Evolutionary conservation across 345 rosid species (phyloP).

Genomic region (Stellera chamaejasme): DNA sequence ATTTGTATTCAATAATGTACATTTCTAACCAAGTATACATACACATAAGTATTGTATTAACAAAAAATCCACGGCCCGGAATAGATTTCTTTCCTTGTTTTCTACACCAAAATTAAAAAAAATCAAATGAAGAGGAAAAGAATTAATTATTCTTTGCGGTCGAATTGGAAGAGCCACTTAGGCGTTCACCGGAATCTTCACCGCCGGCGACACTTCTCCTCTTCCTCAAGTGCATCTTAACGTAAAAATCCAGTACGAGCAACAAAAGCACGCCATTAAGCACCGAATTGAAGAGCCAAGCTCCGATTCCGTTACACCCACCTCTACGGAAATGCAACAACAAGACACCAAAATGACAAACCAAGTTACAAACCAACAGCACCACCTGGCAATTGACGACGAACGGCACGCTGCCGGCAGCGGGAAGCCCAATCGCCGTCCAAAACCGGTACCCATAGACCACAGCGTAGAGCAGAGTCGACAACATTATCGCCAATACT

Average conservation of each 20-base stretch:
- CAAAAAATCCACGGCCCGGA: too few relatives aligned
- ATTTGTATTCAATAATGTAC: too few relatives aligned
- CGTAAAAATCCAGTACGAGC: slow-evolving; percentile 58
- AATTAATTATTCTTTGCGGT: too few relatives aligned
- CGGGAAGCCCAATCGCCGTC: slow-evolving; percentile 72
- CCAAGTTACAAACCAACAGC: slow-evolving; percentile 48
- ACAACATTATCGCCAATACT: slow-evolving; percentile 60
- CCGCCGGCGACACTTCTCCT: neutral
- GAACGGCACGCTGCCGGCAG: slow-evolving; percentile 56
- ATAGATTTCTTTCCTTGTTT: too few relatives aligned
- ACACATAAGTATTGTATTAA: too few relatives aligned
- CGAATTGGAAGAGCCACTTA: slow-evolving; percentile 6
- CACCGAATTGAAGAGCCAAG: slow-evolving; percentile 78
- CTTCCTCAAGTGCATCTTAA: slow-evolving; percentile 26
- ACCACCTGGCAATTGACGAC: slow-evolving; percentile 61
- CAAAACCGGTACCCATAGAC: slow-evolving; percentile 93
- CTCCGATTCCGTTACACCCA: slow-evolving; percentile 90
- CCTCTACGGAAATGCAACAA: slow-evolving; percentile 68
- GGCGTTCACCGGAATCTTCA: neutral
- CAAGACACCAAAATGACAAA: slow-evolving; percentile 75
- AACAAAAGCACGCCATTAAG: slow-evolving; percentile 55
- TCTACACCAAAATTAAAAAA: too few relatives aligned
- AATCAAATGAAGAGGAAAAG: too few relatives aligned
- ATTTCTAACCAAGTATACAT: too few relatives aligned
- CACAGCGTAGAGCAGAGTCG: slow-evolving; percentile 57